These are phyloP conservation scores for Calamus simplicifolius DNA, from an alignment of 176 grass and related monocot species.

Conservation along the genomic window DNA sequence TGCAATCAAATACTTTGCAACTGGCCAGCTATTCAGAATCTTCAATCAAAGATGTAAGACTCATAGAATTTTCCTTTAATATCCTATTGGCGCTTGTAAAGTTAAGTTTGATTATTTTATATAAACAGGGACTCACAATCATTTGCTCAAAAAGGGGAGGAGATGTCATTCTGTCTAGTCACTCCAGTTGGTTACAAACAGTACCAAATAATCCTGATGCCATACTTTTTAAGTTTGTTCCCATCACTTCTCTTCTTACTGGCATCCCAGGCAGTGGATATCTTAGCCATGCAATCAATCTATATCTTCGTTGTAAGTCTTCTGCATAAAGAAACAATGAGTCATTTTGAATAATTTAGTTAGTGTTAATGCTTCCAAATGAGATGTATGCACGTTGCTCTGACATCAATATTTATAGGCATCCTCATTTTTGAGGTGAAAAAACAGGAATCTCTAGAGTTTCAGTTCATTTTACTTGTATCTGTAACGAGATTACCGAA, in stretches of 20 bases:
- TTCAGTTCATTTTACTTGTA: neutral
- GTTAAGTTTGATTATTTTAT: neutral
- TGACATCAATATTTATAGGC: no score
- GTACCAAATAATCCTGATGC: conserved; percentile 79
- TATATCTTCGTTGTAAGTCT: conserved; percentile 97
- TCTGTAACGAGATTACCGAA: no score
- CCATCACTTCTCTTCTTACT: conserved; percentile 90
- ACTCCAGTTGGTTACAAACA: conserved; percentile 87
- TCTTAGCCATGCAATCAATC: conserved; percentile 95
- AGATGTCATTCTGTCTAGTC: conserved; percentile 38
- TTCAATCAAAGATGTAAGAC: conserved; percentile 88
- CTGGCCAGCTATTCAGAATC: conserved; percentile 69
- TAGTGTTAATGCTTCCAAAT: no score
- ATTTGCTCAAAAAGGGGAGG: conserved; percentile 90
- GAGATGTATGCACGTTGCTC: no score
- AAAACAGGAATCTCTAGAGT: neutral
- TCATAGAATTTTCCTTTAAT: conserved; percentile 2
- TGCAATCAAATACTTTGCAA: conserved; percentile 66
- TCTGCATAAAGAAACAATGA: no score
- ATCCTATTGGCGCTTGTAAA: neutral
- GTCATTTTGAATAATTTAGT: no score
- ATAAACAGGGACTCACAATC: conserved; percentile 77
- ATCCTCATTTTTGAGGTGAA: no score
- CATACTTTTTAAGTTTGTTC: conserved; percentile 88
- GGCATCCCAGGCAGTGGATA: conserved; percentile 88